Evolutionary conservation across 345 rosid species (phyloP).

Genomic region (Trapa bicornis): DNA sequence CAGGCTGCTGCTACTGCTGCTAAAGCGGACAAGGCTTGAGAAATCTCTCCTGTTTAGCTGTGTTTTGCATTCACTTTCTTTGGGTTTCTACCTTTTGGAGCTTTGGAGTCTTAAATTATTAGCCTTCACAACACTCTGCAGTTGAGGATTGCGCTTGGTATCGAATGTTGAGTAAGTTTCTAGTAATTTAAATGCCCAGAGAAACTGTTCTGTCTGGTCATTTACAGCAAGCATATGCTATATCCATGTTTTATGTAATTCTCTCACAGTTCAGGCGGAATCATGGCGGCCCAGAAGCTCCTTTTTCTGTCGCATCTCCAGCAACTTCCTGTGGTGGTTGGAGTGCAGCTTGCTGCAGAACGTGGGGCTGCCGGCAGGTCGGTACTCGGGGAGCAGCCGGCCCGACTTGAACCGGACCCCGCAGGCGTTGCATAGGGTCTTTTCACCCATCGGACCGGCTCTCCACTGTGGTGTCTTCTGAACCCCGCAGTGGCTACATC

Average conservation of each 20-base stretch:
- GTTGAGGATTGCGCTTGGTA: too few species aligned
- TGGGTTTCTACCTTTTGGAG: too few species aligned
- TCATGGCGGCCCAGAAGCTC: slow-evolving; percentile 3
- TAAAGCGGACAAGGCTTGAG: slow-evolving; percentile 19
- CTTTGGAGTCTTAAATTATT: too few species aligned
- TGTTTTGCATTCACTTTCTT: too few species aligned
- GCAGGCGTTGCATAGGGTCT: slow-evolving; percentile 90
- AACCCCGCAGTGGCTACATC: slow-evolving; percentile 89
- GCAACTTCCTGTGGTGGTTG: slow-evolving; percentile 76
- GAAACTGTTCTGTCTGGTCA: too few species aligned
- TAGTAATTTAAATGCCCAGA: too few species aligned
- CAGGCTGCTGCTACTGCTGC: slow-evolving; percentile 31
- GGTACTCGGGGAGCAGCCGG: slow-evolving; percentile 69
- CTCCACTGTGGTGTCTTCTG: slow-evolving; percentile 96
- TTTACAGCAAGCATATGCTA: too few species aligned
- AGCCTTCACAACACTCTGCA: too few species aligned
- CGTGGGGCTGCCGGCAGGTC: slow-evolving; percentile 92
- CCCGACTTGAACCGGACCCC: slow-evolving; percentile 92
- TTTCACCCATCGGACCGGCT: slow-evolving; percentile 79
- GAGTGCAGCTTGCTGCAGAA: slow-evolving; percentile 63
- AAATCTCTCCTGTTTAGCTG: neutral
- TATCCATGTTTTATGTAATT: too few species aligned
- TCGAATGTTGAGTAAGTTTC: too few species aligned
- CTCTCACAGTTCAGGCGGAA: too few species aligned
- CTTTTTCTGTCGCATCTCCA: slow-evolving; percentile 69